Conservation (phyloP, 148 eudicot genomes). For the Silene latifolia region DNA sequence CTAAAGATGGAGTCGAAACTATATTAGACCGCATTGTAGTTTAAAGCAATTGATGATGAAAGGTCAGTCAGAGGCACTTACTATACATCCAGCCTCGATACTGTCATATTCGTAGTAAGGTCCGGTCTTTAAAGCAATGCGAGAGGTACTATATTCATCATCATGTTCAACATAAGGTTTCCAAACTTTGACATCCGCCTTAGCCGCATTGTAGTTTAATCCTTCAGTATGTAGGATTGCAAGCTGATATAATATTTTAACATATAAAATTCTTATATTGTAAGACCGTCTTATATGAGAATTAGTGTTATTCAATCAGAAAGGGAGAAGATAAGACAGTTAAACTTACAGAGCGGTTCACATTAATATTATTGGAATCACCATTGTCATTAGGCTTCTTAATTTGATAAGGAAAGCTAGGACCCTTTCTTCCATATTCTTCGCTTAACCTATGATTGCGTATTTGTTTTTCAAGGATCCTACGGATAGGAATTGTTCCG, state of each 20-base stretch:
- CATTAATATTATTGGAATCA: conserved; percentile 1
- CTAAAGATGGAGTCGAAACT: conserved; percentile 5
- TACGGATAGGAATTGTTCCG: conserved; percentile 28
- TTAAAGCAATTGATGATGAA: background rate
- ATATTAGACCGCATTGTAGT: too few relatives aligned
- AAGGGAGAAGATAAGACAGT: background rate
- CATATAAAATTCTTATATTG: background rate
- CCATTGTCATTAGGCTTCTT: conserved; percentile 13
- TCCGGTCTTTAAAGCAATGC: conserved; percentile 23
- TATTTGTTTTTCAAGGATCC: background rate
- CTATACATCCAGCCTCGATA: conserved; percentile 30
- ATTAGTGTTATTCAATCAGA: too few relatives aligned
- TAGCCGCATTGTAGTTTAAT: conserved; percentile 24
- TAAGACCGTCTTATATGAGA: too few relatives aligned
- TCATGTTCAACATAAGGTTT: conserved; percentile 25
- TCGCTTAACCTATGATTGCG: conserved; percentile 4
- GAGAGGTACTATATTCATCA: conserved; percentile 31
- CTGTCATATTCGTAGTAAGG: conserved; percentile 21
- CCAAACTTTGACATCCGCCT: conserved; percentile 31
- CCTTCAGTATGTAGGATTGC: conserved; percentile 16
- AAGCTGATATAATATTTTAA: conserved; percentile 10
- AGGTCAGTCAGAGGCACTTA: background rate
- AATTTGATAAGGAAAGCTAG: conserved; percentile 20
- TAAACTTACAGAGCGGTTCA: conserved; percentile 22
- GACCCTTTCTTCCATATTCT: conserved; percentile 24